Evolutionary conservation across 1,139 yeast species (phyloP).

Genomic region (Pichia sp.): DNA sequence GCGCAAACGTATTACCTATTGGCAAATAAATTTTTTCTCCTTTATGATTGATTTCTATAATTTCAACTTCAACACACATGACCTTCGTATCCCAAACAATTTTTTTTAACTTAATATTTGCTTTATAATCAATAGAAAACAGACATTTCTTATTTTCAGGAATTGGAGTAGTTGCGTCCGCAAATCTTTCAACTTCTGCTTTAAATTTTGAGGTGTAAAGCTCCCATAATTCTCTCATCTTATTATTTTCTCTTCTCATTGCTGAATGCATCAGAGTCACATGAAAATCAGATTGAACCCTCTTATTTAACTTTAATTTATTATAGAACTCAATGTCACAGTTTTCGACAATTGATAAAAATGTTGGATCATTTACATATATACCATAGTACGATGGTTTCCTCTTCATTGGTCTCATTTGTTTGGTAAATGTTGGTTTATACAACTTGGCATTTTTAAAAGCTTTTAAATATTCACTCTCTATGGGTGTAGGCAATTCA

Average conservation of each 20-base stretch:
- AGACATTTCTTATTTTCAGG: conserved; percentile 25
- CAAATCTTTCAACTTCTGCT: conserved; percentile 11
- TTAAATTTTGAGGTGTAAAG: conserved; percentile 10
- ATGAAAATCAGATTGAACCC: conserved; percentile 61
- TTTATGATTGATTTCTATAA: conserved; percentile 26
- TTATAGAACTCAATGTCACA: conserved; percentile 5
- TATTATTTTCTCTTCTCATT: conserved; percentile 30
- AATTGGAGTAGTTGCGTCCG: conserved; percentile 2
- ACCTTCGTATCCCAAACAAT: conserved; percentile 49
- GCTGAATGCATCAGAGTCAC: conserved; percentile 65
- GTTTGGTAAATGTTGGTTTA: conserved; percentile 45
- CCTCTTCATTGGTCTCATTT: conserved; percentile 16
- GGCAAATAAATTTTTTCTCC: conserved; percentile 23
- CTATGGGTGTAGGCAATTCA: conserved; percentile 38
- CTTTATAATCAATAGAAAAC: conserved; percentile 4
- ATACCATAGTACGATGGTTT: conserved; percentile 38
- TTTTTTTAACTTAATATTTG: conserved; percentile 36
- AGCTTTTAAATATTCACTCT: conserved; percentile 35
- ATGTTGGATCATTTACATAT: conserved; percentile 17
- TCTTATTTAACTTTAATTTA: conserved; percentile 13
- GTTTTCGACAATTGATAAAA: not conserved
- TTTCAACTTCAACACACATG: conserved; percentile 50
- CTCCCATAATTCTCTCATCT: conserved; percentile 17
- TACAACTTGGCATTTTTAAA: conserved; percentile 45
- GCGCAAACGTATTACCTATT: conserved; percentile 46